Evolutionary conservation across 805 yeast species (phyloP).

Genomic region (Candida nitratophila): DNA sequence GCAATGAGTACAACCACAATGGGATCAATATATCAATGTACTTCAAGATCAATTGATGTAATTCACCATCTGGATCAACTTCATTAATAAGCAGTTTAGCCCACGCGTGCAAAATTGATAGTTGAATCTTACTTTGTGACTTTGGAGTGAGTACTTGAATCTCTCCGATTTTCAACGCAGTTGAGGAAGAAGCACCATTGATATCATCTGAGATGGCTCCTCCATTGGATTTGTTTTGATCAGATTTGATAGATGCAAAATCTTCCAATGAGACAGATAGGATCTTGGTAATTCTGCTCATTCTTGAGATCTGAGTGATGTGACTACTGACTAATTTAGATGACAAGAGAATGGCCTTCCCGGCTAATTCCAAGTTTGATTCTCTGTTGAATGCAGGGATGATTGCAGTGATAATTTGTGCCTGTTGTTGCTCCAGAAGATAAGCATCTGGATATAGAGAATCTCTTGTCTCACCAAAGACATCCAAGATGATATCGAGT

Average conservation of each 20-base stretch:
- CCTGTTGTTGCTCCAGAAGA: conserved; percentile 85
- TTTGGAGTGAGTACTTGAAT: conserved; percentile 37
- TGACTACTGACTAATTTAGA: conserved; percentile 69
- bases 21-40: conserved; percentile 60
- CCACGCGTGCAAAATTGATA: conserved; percentile 67
- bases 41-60: conserved; percentile 43
- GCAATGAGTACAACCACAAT: conserved; percentile 69
- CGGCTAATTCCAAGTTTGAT: conserved; percentile 66
- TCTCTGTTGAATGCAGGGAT: conserved; percentile 77
- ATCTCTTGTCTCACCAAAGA: conserved; percentile 57
- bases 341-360: conserved; percentile 69
- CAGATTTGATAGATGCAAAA: conserved; percentile 26
- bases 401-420: conserved; percentile 85
- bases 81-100: conserved; percentile 43
- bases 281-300: conserved; percentile 54
- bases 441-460: conserved; percentile 67
- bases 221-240: conserved; percentile 13
- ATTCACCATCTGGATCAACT: conserved; percentile 29
- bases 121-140: conserved; percentile 47
- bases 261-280: conserved; percentile 63
- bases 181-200: conserved; percentile 22
- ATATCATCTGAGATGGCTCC: conserved; percentile 15
- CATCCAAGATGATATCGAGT: conserved; percentile 53
- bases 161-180: conserved; percentile 47
- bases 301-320: conserved; percentile 40